Percentiles rank a stretch among this genome's conserved stretches.
phyloP scores from a whole-genome alignment of 208 protist genomes.

The Trypanosoma lewisi region DNA sequence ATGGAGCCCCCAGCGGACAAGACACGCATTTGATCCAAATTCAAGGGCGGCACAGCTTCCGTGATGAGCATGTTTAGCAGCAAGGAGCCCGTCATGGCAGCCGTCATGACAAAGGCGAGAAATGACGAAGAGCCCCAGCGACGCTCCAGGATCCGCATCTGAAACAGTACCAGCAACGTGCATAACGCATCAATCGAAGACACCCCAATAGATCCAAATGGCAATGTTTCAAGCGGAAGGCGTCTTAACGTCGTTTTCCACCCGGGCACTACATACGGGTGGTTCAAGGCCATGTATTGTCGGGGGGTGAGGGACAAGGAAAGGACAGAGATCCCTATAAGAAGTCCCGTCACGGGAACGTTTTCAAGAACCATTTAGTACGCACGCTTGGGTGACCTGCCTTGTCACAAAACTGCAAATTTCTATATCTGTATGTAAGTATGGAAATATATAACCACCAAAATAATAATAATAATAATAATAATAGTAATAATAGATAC shows the following conservation, averaged over 20 bases:
- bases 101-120: conserved; percentile 49
- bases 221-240: conserved; percentile 36
- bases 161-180: conserved; percentile 33
- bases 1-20: conserved; percentile 50
- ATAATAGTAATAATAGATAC: conserved; percentile 4
- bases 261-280: neutral
- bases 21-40: conserved; percentile 46
- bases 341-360: conserved; percentile 56
- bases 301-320: conserved; percentile 31
- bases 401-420: too few species aligned
- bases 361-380: conserved; percentile 64
- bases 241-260: conserved; percentile 28
- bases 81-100: conserved; percentile 37
- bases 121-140: conserved; percentile 60
- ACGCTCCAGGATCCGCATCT: conserved; percentile 62
- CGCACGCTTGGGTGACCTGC: too few species aligned
- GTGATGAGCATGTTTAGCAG: conserved; percentile 41
- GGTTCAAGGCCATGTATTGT: conserved; percentile 25
- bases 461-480: conserved; percentile 18
- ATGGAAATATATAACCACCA: conserved; percentile 6
- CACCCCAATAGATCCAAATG: conserved; percentile 49
- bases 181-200: conserved; percentile 37
- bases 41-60: conserved; percentile 30
- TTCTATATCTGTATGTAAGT: conserved; percentile 16
- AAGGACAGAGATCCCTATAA: conserved; percentile 40